These are phyloP conservation scores for Cyclotella distinguenda DNA, from an alignment of 108 stramenopile genomes.

Conservation along the genomic window DNA sequence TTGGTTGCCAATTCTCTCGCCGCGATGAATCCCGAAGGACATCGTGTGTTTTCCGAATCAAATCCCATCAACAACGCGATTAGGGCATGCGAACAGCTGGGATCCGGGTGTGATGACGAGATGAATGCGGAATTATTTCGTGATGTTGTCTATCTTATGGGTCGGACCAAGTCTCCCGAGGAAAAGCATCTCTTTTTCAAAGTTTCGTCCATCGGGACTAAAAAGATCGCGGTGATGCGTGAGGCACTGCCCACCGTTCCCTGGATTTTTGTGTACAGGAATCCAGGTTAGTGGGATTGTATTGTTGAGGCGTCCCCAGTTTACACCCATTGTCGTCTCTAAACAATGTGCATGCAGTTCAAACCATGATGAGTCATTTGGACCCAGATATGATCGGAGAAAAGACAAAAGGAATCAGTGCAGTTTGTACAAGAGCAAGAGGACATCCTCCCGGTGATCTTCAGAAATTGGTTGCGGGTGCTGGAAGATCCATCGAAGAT, in stretches of 20 bases:
- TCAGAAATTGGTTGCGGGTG: conserved; percentile 37
- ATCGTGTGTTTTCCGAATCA: conserved; percentile 83
- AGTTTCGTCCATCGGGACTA: conserved; percentile 78
- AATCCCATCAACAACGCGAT: conserved; percentile 63
- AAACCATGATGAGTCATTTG: conserved; percentile 86
- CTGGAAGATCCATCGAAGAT: conserved; percentile 10
- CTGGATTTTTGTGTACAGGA: conserved; percentile 91
- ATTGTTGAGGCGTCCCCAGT: background rate
- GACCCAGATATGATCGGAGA: conserved; percentile 30
- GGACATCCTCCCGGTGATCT: conserved; percentile 32
- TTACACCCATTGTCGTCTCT: background rate
- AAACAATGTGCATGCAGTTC: conserved; percentile 31
- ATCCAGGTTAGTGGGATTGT: conserved; percentile 41
- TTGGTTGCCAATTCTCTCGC: conserved; percentile 89
- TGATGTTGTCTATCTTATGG: conserved; percentile 78
- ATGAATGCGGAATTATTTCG: conserved; percentile 50
- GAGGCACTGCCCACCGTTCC: conserved; percentile 79
- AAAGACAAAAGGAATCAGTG: conserved; percentile 4
- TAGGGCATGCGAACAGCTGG: conserved; percentile 42
- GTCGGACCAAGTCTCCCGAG: conserved; percentile 38
- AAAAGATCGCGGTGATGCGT: conserved; percentile 57
- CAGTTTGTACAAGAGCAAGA: conserved; percentile 35
- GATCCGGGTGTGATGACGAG: conserved; percentile 35
- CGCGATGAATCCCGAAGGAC: conserved; percentile 58
- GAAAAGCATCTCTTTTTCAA: conserved; percentile 88